Evolutionary conservation across 2,329 filamentous ascomycete genomes (phyloP).

Genomic region (Elsinoe ampelina): DNA sequence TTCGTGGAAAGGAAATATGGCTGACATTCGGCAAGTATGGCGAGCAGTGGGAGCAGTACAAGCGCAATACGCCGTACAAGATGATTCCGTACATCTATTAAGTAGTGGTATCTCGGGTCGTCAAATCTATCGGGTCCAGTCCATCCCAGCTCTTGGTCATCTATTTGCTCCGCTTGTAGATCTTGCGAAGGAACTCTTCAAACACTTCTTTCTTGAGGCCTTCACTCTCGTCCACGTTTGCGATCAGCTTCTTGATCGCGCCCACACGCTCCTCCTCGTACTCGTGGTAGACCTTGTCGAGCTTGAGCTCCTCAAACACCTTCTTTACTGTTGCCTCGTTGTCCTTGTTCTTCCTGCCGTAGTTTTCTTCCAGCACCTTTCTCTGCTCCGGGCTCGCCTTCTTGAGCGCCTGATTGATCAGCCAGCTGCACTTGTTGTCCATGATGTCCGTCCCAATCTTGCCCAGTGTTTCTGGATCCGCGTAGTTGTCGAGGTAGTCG

Average conservation of each 20-base stretch:
- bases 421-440: slow-evolving; percentile 99
- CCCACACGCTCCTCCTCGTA: slow-evolving; percentile 81
- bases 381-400: slow-evolving; percentile 77
- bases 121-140: slow-evolving; percentile 11
- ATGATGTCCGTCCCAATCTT: slow-evolving; percentile 99
- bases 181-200: slow-evolving; percentile 84
- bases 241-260: slow-evolving; percentile 70
- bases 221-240: slow-evolving; percentile 69
- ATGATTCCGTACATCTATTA: slow-evolving; percentile 31
- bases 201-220: slow-evolving; percentile 88
- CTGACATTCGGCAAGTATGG: slow-evolving; percentile 28
- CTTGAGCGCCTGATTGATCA: slow-evolving; percentile 87
- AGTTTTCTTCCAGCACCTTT: slow-evolving; percentile 80
- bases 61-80: slow-evolving; percentile 31
- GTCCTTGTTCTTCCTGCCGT: slow-evolving; percentile 78
- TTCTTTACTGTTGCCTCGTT: slow-evolving; percentile 82
- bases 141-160: slow-evolving; percentile 16
- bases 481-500: slow-evolving; percentile 97
- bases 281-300: slow-evolving; percentile 73
- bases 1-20: not conserved
- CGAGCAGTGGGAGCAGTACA: slow-evolving; percentile 30
- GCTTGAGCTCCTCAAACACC: slow-evolving; percentile 74
- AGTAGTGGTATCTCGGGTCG: slow-evolving; percentile 15
- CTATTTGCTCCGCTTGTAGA: slow-evolving; percentile 97
- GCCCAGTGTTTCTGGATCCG: slow-evolving; percentile 82